Base-by-base conservation (phyloP, 768 basidiomycete genomes). In the Fistulinella prunicolor region DNA sequence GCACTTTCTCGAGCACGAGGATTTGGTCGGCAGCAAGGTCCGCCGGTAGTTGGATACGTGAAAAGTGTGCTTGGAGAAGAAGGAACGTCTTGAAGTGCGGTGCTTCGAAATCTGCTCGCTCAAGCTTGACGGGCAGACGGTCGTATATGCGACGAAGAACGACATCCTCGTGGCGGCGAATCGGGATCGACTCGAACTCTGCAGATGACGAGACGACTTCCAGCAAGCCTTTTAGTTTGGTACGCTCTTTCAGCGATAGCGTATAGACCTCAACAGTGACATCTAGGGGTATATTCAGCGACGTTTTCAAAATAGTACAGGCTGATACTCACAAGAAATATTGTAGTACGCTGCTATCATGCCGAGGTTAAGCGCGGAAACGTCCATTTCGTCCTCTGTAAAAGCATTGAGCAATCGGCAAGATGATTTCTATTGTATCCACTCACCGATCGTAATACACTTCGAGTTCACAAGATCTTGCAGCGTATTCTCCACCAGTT, bases 21-120 rank as follows among this genome's bases (percentile, higher is more conserved):
- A 76, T 76, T 66, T 97, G 96, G 63, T 99, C 95, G 0, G 92
- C 89, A 6, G 85, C 91, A 22, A 98, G 83, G 61, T 98, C 96
- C 12, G 94, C 85, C 1, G 95, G 94, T 2, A 98, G 77, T 37
- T 89, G 85, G 16, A 98, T 75, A 9, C 94, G 87, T 1, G 90
- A 92, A 72, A 98, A 99, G 72, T 98, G 95, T 0, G 94, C 94
- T 64, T 99, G 94, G 1, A 99, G 77, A 1, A 98, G 81, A 24
- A 98, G 77, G 85, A 95, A 96, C 0, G 94, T 94, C 74, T 99
- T 98, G 86, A 97, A 98, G 64, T 95, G 86, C 0, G 95, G 96
- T 14, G 89, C 87, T 61, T 94, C 91, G 68, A 92, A 98, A 68
- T 97, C 89, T 50, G 73, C 76, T 10, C 59, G 65, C 41, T 89